Conservation (phyloP, 2,329 filamentous ascomycete species). For the Zymoseptoria pseudotritici region DNA sequence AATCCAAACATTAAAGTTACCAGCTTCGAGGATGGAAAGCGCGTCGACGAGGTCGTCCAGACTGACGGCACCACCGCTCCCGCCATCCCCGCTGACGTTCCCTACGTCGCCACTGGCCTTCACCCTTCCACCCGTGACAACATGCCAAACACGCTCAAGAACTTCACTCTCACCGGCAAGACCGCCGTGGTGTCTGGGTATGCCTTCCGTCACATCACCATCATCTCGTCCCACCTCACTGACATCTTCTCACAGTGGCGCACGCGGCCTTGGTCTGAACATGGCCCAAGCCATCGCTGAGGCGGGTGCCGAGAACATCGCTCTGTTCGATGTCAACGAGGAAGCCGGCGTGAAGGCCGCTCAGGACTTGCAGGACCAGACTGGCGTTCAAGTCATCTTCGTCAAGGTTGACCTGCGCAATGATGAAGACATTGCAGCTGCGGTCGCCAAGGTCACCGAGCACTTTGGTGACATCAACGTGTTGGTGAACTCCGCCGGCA, state of each 20-base stretch:
- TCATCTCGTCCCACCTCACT: conserved; percentile 12
- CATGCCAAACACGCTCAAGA: too few species aligned
- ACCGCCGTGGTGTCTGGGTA: conserved; percentile 64
- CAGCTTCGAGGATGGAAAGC: conserved; percentile 26
- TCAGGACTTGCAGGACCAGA: conserved; percentile 62
- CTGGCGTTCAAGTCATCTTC: conserved; percentile 66
- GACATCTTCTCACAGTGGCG: conserved; percentile 48
- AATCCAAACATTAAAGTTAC: conserved; percentile 27
- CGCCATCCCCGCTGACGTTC: conserved; percentile 27
- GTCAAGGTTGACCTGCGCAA: conserved; percentile 75
- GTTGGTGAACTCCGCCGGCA: conserved; percentile 72
- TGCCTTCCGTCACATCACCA: conserved; percentile 19
- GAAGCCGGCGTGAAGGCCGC: conserved; percentile 64
- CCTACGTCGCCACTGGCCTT: conserved; percentile 26
- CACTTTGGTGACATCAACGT: conserved; percentile 66
- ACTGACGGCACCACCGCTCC: conserved; percentile 21
- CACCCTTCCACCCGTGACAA: too few species aligned
- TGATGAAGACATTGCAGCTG: conserved; percentile 59
- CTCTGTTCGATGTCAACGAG: conserved; percentile 71
- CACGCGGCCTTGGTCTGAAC: conserved; percentile 68
- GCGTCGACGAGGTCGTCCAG: conserved; percentile 23
- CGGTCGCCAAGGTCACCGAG: conserved; percentile 58
- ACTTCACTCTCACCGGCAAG: conserved; percentile 57
- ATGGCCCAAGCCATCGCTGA: conserved; percentile 73
- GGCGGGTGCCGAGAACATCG: conserved; percentile 64